A percentile compares a stretch with the other conserved stretches of the same genome.
These are phyloP conservation scores for Magnolia kwangsiensis DNA, from an alignment of 164 flowering plant genomes.

Conservation along the genomic window DNA sequence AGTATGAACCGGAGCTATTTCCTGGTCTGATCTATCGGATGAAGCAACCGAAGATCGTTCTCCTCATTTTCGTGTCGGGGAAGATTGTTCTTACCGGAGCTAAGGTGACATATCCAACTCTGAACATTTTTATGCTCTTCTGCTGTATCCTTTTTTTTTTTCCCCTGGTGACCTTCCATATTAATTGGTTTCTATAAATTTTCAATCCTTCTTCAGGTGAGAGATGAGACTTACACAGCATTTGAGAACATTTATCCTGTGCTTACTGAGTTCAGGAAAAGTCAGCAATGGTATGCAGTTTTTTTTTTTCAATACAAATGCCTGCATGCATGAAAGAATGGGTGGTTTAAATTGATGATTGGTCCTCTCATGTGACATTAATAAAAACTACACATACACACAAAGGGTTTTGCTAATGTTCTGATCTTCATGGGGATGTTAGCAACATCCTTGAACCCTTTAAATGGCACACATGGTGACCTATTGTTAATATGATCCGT, in stretches of 20 bases:
- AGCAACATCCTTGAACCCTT: too few species aligned
- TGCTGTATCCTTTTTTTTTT: not conserved
- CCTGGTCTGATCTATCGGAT: constrained; percentile 94
- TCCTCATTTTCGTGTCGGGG: constrained; percentile 89
- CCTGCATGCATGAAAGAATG: too few species aligned
- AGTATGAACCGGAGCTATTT: constrained; percentile 94
- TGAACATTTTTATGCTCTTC: not conserved
- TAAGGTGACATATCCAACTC: constrained; percentile 40
- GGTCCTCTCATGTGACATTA: too few species aligned
- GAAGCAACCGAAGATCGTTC: constrained; percentile 88
- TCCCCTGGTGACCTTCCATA: not conserved
- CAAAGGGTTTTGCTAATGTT: too few species aligned
- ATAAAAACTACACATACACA: too few species aligned
- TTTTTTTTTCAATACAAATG: not conserved
- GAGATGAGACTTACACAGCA: constrained; percentile 75
- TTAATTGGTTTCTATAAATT: constrained; percentile 7
- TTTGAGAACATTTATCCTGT: constrained; percentile 87
- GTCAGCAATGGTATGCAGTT: constrained; percentile 51
- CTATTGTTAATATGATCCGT: too few species aligned
- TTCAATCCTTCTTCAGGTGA: constrained; percentile 37
- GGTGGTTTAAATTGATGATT: too few species aligned
- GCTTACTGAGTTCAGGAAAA: constrained; percentile 73
- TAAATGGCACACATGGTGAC: too few species aligned
- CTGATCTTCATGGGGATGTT: too few species aligned
- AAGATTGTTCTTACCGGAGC: constrained; percentile 95